Evolutionary conservation across 768 basidiomycete genomes (phyloP).

Genomic region (Pilatotrama ljubarskyi): DNA sequence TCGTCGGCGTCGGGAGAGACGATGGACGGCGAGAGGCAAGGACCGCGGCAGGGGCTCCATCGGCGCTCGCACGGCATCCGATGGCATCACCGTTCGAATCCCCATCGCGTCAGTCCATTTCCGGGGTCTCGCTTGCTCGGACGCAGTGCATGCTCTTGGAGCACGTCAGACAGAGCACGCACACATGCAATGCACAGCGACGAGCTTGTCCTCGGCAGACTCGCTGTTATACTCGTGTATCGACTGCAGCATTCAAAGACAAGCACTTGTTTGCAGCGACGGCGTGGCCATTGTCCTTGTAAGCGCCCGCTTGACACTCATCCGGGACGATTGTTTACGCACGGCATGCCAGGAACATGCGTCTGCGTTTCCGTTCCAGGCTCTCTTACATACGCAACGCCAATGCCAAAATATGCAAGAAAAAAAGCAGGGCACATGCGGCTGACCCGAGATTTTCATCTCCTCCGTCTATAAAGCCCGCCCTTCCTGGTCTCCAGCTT

Average conservation of each 20-base stretch:
- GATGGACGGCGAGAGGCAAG: background rate
- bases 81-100: slow-evolving; percentile 18
- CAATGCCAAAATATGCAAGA: background rate
- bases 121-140: background rate
- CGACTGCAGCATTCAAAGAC: background rate
- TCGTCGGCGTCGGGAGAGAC: background rate
- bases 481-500: background rate
- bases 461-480: slow-evolving; percentile 9
- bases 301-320: background rate
- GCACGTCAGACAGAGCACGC: background rate
- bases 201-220: background rate
- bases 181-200: background rate
- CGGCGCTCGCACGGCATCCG: background rate
- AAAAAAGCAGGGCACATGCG: background rate
- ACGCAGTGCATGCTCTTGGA: background rate
- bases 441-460: slow-evolving; percentile 8
- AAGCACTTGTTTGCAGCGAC: background rate
- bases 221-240: background rate
- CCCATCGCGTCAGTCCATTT: slow-evolving; percentile 6
- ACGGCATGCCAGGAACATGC: slow-evolving; percentile 2
- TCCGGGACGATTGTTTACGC: slow-evolving; percentile 12
- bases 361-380: slow-evolving; percentile 2
- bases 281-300: background rate
- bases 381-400: background rate
- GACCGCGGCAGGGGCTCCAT: background rate